These are phyloP conservation scores for Samsoniella hepiali DNA, from an alignment of 2,329 filamentous ascomycete species.

Conservation along the genomic window DNA sequence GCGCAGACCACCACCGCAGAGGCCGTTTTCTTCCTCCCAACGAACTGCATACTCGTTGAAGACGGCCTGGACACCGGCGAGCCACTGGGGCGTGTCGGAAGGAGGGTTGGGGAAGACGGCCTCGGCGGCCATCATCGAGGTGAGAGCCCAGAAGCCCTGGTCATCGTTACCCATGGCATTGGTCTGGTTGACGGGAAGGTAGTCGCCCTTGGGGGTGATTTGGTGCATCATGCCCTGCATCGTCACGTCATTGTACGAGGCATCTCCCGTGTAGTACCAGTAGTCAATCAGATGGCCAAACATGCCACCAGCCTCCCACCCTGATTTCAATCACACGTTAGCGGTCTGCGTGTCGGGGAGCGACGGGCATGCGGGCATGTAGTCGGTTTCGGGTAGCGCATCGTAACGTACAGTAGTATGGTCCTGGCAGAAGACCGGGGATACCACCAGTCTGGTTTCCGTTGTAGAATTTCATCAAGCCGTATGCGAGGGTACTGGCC, in stretches of 20 bases:
- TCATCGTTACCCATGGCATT: slow-evolving; percentile 60
- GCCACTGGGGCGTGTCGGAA: slow-evolving; percentile 61
- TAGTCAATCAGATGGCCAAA: slow-evolving; percentile 65
- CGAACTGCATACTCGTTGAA: slow-evolving; percentile 74
- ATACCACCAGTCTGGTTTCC: slow-evolving; percentile 58
- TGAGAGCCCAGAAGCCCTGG: slow-evolving; percentile 72
- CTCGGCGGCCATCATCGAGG: slow-evolving; percentile 69
- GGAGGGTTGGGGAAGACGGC: slow-evolving; percentile 65
- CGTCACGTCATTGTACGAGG: slow-evolving; percentile 55
- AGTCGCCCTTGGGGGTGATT: slow-evolving; percentile 50
- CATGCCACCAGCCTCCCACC: slow-evolving; percentile 64
- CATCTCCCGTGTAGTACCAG: slow-evolving; percentile 61
- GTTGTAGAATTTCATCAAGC: slow-evolving; percentile 48
- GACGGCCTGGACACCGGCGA: slow-evolving; percentile 73
- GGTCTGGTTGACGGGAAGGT: slow-evolving; percentile 58
- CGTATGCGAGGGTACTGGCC: slow-evolving; percentile 46
- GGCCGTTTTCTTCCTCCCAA: slow-evolving; percentile 55
- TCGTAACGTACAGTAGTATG: slow-evolving; percentile 59
- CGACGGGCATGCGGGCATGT: slow-evolving; percentile 28
- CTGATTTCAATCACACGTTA: not conserved
- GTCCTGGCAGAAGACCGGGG: slow-evolving; percentile 55
- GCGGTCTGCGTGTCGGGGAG: slow-evolving; percentile 20
- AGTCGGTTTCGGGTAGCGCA: slow-evolving; percentile 27
- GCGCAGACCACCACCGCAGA: slow-evolving; percentile 70
- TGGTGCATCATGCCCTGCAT: slow-evolving; percentile 56